phyloP scores from a whole-genome alignment of 2,329 filamentous ascomycete species.

The Monilinia polystroma region DNA sequence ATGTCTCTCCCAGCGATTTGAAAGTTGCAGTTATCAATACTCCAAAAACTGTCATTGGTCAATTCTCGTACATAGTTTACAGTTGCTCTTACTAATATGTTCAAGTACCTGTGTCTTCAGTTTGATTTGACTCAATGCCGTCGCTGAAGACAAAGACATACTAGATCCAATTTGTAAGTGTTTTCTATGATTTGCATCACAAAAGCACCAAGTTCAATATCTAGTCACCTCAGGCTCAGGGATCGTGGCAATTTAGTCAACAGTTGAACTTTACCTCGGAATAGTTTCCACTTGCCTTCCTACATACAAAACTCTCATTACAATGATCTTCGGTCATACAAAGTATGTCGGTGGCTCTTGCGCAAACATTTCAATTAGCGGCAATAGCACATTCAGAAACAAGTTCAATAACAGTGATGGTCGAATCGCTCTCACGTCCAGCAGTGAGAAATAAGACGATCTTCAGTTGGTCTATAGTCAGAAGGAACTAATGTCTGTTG shows the following conservation, averaged over 20 bases:
- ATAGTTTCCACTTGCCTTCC: slow-evolving; percentile 9
- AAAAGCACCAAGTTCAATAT: neutral
- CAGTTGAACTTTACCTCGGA: neutral
- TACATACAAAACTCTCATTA: neutral
- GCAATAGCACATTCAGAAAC: neutral
- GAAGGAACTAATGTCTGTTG: neutral
- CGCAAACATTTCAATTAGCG: neutral
- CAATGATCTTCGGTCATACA: neutral
- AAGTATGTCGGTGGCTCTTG: neutral
- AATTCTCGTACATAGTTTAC: neutral
- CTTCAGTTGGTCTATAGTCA: neutral
- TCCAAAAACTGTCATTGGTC: neutral
- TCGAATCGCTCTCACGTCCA: neutral
- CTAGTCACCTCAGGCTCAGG: neutral
- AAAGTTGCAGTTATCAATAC: slow-evolving; percentile 8
- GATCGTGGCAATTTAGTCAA: slow-evolving; percentile 9
- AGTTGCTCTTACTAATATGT: neutral
- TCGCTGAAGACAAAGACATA: neutral
- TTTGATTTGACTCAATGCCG: neutral
- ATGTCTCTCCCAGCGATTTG: neutral
- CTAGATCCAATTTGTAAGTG: neutral
- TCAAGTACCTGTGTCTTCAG: slow-evolving; percentile 6
- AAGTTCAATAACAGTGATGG: slow-evolving; percentile 2
- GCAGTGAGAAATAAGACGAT: neutral
- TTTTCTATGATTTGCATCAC: neutral